Percentiles rank a stretch among this genome's conserved stretches.
phyloP scores from a whole-genome alignment of 352 stramenopile species.

The Globisporangium takayamanum region DNA sequence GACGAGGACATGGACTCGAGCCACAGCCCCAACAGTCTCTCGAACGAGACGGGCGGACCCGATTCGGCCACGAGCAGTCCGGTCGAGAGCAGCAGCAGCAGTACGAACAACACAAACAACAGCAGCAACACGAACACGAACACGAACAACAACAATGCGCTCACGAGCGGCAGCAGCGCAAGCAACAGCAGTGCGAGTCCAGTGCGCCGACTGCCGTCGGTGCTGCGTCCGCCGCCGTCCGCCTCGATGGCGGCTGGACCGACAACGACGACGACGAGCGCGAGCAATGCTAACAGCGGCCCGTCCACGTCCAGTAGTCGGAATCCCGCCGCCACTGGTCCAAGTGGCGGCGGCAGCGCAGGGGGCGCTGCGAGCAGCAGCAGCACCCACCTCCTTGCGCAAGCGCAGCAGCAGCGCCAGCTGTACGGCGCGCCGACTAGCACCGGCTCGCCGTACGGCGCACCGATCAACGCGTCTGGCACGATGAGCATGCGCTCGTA shows the following conservation, averaged over 20 bases:
- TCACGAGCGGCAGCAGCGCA: slow-evolving; percentile 15
- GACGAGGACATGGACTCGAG: slow-evolving; percentile 11
- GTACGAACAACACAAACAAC: neutral
- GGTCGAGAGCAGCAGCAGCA: slow-evolving; percentile 4
- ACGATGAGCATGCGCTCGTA: slow-evolving; percentile 17
- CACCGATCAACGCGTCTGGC: slow-evolving; percentile 14
- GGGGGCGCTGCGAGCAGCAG: slow-evolving; percentile 1
- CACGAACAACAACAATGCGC: neutral
- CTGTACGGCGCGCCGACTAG: slow-evolving; percentile 15
- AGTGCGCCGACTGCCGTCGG: slow-evolving; percentile 29
- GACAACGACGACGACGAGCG: neutral
- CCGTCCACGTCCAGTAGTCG: slow-evolving; percentile 12
- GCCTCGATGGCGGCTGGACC: neutral
- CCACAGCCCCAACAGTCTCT: slow-evolving; percentile 11
- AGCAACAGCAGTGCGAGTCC: slow-evolving; percentile 20
- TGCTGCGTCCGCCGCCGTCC: slow-evolving; percentile 20
- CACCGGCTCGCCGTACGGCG: slow-evolving; percentile 14
- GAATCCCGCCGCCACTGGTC: slow-evolving; percentile 6
- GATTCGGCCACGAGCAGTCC: slow-evolving; percentile 6
- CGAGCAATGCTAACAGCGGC: slow-evolving; percentile 1
- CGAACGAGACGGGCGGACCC: slow-evolving; percentile 8
- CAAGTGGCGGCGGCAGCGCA: too few species aligned
- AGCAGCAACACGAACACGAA: neutral
- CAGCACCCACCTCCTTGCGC: neutral
- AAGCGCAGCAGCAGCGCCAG: slow-evolving; percentile 6